phyloP scores from a whole-genome alignment of 148 eudicot genomes.

The Diospyros lotus region DNA sequence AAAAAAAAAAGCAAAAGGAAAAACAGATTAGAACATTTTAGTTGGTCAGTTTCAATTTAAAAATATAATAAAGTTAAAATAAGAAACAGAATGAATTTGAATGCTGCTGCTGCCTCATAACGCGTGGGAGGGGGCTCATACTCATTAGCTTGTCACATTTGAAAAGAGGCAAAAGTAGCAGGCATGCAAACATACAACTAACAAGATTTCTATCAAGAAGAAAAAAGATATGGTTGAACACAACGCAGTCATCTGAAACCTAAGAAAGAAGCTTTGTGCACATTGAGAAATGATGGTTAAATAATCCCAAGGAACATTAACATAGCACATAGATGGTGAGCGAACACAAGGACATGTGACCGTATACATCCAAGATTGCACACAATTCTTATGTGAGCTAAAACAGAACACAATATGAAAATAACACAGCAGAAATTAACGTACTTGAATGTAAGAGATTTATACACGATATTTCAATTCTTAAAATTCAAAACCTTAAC shows the following conservation, averaged over 20 bases:
- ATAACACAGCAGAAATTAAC: not conserved
- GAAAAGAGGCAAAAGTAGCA: not conserved
- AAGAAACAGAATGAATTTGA: not conserved
- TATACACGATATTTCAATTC: not conserved
- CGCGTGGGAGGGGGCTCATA: not conserved
- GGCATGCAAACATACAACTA: not conserved
- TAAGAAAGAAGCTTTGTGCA: not conserved
- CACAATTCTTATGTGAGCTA: not conserved
- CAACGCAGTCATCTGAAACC: not conserved
- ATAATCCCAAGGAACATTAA: not conserved
- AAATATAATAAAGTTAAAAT: not conserved
- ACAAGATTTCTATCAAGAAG: not conserved
- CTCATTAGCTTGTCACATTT: not conserved
- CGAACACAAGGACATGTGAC: not conserved
- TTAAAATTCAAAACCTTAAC: not conserved
- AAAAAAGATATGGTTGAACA: not conserved
- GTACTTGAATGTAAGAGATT: not conserved
- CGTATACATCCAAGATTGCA: not conserved
- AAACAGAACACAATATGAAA: not conserved
- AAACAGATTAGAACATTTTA: slow-evolving; percentile 8
- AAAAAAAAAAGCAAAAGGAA: slow-evolving; percentile 3
- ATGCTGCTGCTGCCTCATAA: not conserved
- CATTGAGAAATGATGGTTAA: not conserved
- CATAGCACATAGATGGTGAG: not conserved
- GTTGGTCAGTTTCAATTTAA: not conserved